Conservation (phyloP, 257 asterid genomes). For the Fraxinus cuspidata region DNA sequence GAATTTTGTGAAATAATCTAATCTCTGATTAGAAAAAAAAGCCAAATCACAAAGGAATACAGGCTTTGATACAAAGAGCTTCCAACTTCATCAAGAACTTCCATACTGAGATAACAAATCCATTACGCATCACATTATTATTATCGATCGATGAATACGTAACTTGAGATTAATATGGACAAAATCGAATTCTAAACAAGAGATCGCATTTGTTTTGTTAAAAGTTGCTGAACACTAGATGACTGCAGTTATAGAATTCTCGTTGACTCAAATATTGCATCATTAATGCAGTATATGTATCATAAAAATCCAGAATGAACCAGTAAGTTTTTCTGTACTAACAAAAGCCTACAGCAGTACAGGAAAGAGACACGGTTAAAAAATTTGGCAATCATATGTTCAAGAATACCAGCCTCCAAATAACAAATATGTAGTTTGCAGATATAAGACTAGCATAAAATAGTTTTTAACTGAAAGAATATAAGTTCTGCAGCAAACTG, state of each 20-base stretch:
- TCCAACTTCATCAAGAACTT: not conserved
- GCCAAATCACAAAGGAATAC: not conserved
- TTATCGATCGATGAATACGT: not conserved
- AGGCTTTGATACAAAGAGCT: conserved; percentile 1
- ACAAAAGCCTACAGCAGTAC: conserved; percentile 14
- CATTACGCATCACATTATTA: not conserved
- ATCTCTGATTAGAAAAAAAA: not conserved
- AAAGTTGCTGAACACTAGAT: conserved; percentile 7
- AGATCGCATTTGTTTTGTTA: not conserved
- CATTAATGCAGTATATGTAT: conserved; percentile 1
- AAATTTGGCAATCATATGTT: conserved; percentile 14
- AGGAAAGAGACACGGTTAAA: conserved; percentile 1
- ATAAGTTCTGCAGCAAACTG: conserved; percentile 16
- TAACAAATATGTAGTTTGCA: not conserved
- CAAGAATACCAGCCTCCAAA: conserved; percentile 7
- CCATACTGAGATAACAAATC: not conserved
- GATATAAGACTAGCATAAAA: not conserved
- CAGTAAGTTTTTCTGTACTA: not conserved
- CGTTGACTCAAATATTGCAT: conserved; percentile 7
- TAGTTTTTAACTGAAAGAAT: conserved; percentile 2
- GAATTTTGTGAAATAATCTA: conserved; percentile 1
- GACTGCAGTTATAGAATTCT: conserved; percentile 9
- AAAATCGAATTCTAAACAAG: conserved; percentile 1
- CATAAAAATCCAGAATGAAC: not conserved
- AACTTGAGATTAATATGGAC: not conserved